Conservation (phyloP, 1,139 yeast species). For the Taiozyma sp. region DNA sequence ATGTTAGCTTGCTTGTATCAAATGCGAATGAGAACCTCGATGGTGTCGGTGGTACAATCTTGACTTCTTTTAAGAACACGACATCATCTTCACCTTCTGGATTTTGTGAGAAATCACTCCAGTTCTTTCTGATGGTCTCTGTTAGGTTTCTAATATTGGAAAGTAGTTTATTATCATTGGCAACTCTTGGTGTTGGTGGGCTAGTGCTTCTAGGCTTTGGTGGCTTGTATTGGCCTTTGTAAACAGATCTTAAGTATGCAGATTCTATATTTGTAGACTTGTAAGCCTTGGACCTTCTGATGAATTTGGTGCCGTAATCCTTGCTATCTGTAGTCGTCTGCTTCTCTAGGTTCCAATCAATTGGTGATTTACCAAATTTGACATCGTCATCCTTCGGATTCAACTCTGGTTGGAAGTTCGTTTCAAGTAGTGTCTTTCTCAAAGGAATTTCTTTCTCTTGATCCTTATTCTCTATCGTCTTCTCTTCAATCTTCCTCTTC, state of each 20-base stretch:
- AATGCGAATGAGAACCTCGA: conserved; percentile 20
- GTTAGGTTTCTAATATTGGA: conserved; percentile 9
- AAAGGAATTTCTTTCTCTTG: conserved; percentile 4
- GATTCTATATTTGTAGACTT: conserved; percentile 23
- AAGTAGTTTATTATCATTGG: conserved; percentile 2
- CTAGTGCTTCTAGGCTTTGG: conserved; percentile 18
- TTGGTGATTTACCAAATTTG: conserved; percentile 17
- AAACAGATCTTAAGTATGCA: conserved; percentile 28
- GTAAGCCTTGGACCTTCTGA: conserved; percentile 15
- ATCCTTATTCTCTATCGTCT: conserved; percentile 1
- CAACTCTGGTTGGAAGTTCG: conserved; percentile 11
- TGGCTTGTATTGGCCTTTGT: conserved; percentile 29
- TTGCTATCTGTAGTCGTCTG: background rate
- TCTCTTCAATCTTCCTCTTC: conserved; percentile 10
- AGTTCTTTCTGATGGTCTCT: conserved; percentile 1
- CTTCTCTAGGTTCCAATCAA: conserved; percentile 16
- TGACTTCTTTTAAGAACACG: conserved; percentile 27
- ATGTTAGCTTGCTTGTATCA: conserved; percentile 22
- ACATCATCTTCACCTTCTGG: conserved; percentile 24
- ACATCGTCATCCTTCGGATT: conserved; percentile 12
- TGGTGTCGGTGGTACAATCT: conserved; percentile 22
- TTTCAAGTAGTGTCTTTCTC: conserved; percentile 5
- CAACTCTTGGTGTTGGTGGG: conserved; percentile 9
- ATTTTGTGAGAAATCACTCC: background rate
- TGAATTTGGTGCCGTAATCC: conserved; percentile 25